These are phyloP conservation scores for Suhomyces choctaworum DNA, from an alignment of 1,139 yeast genomes.

Conservation along the genomic window DNA sequence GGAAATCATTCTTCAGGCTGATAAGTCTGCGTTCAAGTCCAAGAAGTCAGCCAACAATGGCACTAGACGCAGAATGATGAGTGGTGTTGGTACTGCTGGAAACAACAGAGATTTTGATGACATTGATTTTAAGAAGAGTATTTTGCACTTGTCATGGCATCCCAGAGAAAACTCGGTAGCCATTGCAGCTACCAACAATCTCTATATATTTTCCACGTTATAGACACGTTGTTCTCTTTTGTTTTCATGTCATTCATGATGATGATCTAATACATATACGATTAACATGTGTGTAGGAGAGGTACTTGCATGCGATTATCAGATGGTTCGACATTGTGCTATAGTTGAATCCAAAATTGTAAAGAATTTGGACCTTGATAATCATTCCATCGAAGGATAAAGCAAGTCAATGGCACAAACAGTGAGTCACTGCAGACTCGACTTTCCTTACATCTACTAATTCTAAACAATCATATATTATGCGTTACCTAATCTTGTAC, in stretches of 20 bases:
- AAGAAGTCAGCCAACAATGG: conserved; percentile 50
- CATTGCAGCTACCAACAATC: conserved; percentile 96
- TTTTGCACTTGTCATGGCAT: conserved; percentile 97
- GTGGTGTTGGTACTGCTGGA: conserved; percentile 39
- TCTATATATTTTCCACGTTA: conserved; percentile 73
- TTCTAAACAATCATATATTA: conserved; percentile 1
- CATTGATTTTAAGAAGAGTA: conserved; percentile 92
- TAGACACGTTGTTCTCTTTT: conserved; percentile 21
- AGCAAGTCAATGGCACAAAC: too few relatives aligned
- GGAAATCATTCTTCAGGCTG: conserved; percentile 88
- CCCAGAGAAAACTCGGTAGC: conserved; percentile 96
- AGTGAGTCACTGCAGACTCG: too few relatives aligned
- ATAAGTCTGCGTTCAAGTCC: conserved; percentile 90
- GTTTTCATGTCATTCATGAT: conserved; percentile 7
- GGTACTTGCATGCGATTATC: background rate
- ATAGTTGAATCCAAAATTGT: background rate
- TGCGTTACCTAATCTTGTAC: too few relatives aligned
- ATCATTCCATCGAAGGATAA: too few relatives aligned
- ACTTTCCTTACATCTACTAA: too few relatives aligned
- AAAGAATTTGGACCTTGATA: background rate
- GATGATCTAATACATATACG: conserved; percentile 6
- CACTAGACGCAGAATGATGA: conserved; percentile 47
- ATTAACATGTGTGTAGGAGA: background rate
- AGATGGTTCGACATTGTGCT: too few relatives aligned
- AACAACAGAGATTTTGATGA: conserved; percentile 65